A percentile compares a stretch with the other conserved stretches of the same genome.
Conservation (phyloP, 2,329 filamentous ascomycete species). For the Aspergillus viridinutans region DNA sequence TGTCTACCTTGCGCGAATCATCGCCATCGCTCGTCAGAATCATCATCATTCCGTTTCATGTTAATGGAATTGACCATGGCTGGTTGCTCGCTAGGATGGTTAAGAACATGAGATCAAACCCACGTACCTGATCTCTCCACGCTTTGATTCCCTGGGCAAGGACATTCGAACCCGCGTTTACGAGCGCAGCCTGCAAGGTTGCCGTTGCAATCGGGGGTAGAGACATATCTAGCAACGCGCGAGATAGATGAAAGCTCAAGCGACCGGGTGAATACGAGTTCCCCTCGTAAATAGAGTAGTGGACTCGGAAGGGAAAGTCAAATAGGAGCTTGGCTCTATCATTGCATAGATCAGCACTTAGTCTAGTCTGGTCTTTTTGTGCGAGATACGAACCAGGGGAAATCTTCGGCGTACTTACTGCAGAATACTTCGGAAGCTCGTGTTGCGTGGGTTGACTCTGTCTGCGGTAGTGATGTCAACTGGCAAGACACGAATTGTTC, state of each 20-base stretch:
- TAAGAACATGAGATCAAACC: slow-evolving; percentile 7
- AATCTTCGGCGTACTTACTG: background rate
- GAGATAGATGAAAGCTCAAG: background rate
- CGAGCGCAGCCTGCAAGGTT: slow-evolving; percentile 50
- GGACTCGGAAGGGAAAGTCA: background rate
- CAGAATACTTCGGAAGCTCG: background rate
- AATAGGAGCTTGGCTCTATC: background rate
- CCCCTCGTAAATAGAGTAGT: background rate
- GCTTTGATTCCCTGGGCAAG: slow-evolving; percentile 53
- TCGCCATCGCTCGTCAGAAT: background rate
- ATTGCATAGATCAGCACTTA: background rate
- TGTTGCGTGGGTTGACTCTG: background rate
- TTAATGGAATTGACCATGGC: background rate
- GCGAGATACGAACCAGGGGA: background rate
- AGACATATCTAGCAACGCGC: slow-evolving; percentile 14
- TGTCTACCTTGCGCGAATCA: slow-evolving; percentile 20
- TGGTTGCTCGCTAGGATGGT: background rate
- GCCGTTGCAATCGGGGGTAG: slow-evolving; percentile 49
- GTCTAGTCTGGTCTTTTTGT: background rate
- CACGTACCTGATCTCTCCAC: slow-evolving; percentile 42
- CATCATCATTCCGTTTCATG: background rate
- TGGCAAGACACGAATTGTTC: background rate
- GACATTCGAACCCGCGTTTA: slow-evolving; percentile 53
- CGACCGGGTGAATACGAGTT: background rate
- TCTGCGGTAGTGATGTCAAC: background rate